Base-by-base conservation (phyloP, 345 rosid species). In the Syzygium aqueum region DNA sequence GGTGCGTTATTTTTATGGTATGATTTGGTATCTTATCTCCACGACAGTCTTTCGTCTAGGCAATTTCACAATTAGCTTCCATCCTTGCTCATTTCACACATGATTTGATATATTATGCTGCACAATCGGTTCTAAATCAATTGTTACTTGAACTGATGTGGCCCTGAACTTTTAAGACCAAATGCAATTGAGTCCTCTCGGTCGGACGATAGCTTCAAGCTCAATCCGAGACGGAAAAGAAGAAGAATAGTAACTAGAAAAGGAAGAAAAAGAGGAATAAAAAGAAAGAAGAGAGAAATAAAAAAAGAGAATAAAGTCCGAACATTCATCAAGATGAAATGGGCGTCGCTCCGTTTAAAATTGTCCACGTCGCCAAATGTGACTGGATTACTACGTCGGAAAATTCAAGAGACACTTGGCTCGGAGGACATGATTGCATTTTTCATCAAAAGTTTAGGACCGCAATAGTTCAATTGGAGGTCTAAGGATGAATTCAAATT, bases 291-390 rank as follows among this genome's bases (percentile, higher is more conserved):
- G 19, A 5, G 54, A 52, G 54, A 52, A 16, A 52, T 6, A 52
- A 6, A n/a, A 14, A 1, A 33, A 33, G 2, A 63, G 37, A 28
- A 63, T 28, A 63, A 63, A 63, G 2, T 63, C 30, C 0, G 1
- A 63, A 14, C 28, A 63, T 63, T 1, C 1, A 0, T 28, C 4
- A 14, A n/a, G 28, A n/a, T n/a, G 13, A 3, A 61, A n/a, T 22
- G 67, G 3, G 37, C 1, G 2, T 0, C 4, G 0, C 11, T 51
- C 2, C 10, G 4, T 63, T 63, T n/a, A 0, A 61, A n/a, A 63
- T 63, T n/a, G 33, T 63, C 21, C 37, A 27, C 0, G 2, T 59
- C 17, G 16, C 33, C 1, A 0, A 6, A 1, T 7, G 4, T 59
- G 67, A 12, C 15, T 59, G 0, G 17, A 59, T 16, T 14, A 2